These are phyloP conservation scores for Hortaea sp. DNA, from an alignment of 2,329 filamentous ascomycete genomes.

Conservation along the genomic window DNA sequence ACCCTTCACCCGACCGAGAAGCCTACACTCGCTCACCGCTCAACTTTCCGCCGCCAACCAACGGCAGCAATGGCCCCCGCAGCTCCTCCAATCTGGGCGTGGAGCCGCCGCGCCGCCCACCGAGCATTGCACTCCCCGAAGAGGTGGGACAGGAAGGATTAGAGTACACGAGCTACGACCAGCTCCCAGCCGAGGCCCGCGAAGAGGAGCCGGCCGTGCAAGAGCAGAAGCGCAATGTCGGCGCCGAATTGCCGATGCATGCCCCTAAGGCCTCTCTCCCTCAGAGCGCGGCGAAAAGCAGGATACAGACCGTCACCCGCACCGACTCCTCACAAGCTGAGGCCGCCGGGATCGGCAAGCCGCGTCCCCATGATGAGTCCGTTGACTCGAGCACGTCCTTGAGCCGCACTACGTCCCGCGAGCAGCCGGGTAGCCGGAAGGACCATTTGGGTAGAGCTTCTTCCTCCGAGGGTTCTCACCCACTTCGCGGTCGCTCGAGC, in stretches of 20 bases:
- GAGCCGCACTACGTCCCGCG: conserved; percentile 17
- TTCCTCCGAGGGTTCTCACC: conserved; percentile 41
- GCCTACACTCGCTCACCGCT: conserved; percentile 79
- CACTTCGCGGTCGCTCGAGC: conserved; percentile 54
- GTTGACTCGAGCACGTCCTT: conserved; percentile 12
- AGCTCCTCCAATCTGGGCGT: conserved; percentile 29
- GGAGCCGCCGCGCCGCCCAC: conserved; percentile 46
- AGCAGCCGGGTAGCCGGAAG: conserved; percentile 4
- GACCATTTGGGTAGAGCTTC: conserved; percentile 13
- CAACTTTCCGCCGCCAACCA: conserved; percentile 53
- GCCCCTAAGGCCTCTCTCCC: conserved; percentile 83
- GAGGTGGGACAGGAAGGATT: conserved; percentile 73
- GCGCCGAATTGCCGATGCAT: conserved; percentile 73
- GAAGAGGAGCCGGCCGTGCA: conserved; percentile 12
- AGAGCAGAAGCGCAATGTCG: conserved; percentile 54
- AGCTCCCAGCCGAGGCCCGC: conserved; percentile 28
- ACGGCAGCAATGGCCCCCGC: conserved; percentile 7
- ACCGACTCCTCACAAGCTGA: conserved; percentile 85
- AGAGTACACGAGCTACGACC: conserved; percentile 63
- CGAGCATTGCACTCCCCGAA: conserved; percentile 68
- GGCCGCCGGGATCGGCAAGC: conserved; percentile 69
- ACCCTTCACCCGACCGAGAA: conserved; percentile 65
- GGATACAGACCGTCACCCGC: conserved; percentile 73
- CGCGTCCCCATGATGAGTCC: conserved; percentile 39
- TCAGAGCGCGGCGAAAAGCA: conserved; percentile 68